A percentile compares a stretch with the other conserved stretches of the same genome.
These are phyloP conservation scores for Tranzscheliella williamsii DNA, from an alignment of 1,284 basidiomycete genomes.

Conservation along the genomic window DNA sequence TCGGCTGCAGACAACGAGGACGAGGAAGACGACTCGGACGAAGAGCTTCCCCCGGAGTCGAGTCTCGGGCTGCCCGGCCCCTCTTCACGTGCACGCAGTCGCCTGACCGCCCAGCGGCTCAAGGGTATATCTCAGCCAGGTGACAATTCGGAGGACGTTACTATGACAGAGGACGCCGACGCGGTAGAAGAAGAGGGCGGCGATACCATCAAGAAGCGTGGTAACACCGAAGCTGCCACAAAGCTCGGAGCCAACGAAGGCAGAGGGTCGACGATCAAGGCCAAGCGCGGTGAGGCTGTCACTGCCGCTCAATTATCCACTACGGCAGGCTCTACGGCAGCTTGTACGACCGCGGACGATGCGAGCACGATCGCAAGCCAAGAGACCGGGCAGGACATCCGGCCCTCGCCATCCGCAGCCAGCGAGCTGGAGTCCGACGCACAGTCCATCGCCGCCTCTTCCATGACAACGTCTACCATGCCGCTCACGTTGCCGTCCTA, in stretches of 20 bases:
- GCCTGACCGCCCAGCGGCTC: background rate
- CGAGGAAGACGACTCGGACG: constrained; percentile 39
- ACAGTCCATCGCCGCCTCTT: constrained; percentile 33
- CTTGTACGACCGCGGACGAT: constrained; percentile 11
- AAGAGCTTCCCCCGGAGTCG: constrained; percentile 5
- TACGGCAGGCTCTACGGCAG: background rate
- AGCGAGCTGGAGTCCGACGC: constrained; percentile 45
- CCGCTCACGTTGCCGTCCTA: constrained; percentile 34
- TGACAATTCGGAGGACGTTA: background rate
- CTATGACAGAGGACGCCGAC: background rate
- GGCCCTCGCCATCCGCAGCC: constrained; percentile 14
- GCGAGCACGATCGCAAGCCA: constrained; percentile 25
- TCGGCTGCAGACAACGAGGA: constrained; percentile 41
- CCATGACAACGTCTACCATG: constrained; percentile 20
- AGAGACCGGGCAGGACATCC: constrained; percentile 16
- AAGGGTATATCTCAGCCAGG: background rate
- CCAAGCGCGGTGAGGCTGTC: background rate
- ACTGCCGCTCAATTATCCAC: too few relatives aligned
- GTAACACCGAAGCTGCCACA: constrained; percentile 59
- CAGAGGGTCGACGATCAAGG: constrained; percentile 12
- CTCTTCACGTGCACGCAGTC: background rate
- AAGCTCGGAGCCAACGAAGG: constrained; percentile 5
- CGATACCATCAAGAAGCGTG: constrained; percentile 49
- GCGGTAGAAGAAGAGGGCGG: background rate
- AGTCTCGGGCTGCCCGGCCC: background rate